Base-by-base conservation (phyloP, 140 eudicot species). In the Stevia rebaudiana region DNA sequence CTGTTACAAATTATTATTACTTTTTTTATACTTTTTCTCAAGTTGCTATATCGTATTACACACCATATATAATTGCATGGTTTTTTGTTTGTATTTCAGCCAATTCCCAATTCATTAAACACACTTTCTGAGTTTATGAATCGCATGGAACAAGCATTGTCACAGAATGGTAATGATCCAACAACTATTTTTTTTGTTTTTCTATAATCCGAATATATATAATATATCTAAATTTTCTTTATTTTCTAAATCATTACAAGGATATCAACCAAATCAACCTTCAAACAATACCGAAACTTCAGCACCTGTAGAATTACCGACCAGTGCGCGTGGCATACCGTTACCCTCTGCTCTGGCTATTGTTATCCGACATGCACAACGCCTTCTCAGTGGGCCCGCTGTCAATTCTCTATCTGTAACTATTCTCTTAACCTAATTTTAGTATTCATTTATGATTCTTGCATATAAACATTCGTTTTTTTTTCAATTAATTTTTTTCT, bases 31-130 rank as follows among this genome's bases (percentile, higher is more conserved):
- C 47, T 22, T 17, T 22, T 17, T 39, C 47, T 41, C 63, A 61
- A 21, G 16, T 65, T 31, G 30, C 46, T 44, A 41, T 54, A 16
- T 31, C 25, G 25, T 71, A 21, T 65, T 47, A 55, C 19, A 13
- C 4, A 5, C 23, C 55, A 11, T 43, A 31, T 57, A 17, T 68
- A 12, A 31, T 57, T 44, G 24, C 5, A 11, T 37, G 46, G 51
- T 16, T 65, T 62, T 25, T 25, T 59, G 11, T 65, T 19, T 56
- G 30, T 50, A 10, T 62, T 59, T 54, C 82, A 94, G 99, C 95
- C 99, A 59, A 83, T 94, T 77, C 95, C 97, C 8, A 83, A 86
- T 83, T 88, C 99, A 1, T 63, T 94, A 76, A 76, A 74, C 81
- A 88, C 97, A 24, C 86, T 94, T 24, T 73, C 80, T 1, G 99